phyloP scores from a whole-genome alignment of 2,329 filamentous ascomycete species.

The Apiospora koreana region DNA sequence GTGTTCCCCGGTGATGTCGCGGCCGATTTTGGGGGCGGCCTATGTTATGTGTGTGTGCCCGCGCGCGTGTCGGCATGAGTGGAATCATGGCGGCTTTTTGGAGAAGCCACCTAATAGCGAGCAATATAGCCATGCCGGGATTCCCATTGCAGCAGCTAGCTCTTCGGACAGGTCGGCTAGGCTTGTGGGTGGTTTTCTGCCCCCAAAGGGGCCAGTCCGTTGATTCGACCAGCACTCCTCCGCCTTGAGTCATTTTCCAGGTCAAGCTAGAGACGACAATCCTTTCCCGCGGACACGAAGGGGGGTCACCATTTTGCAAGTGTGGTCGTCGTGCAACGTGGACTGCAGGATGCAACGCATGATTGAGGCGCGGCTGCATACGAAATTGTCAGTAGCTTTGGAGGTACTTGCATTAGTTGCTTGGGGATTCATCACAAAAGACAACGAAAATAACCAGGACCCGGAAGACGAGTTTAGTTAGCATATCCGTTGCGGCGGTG shows the following conservation, averaged over 20 bases:
- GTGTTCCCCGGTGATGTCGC: not conserved
- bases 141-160: not conserved
- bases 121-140: not conserved
- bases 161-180: not conserved
- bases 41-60: not conserved
- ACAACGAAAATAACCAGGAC: not conserved
- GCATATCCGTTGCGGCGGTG: not conserved
- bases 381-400: not conserved
- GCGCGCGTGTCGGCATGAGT: not conserved
- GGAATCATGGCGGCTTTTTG: not conserved
- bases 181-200: not conserved
- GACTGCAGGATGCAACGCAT: slow-evolving; percentile 1
- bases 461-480: not conserved
- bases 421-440: not conserved
- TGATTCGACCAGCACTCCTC: not conserved
- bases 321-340: not conserved
- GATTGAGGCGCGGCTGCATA: slow-evolving; percentile 1
- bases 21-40: not conserved
- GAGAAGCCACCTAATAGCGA: not conserved
- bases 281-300: not conserved
- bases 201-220: not conserved
- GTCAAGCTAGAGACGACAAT: not conserved
- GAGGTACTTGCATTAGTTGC: not conserved
- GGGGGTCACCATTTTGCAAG: not conserved
- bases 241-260: not conserved